Evolutionary conservation across 2,329 filamentous ascomycete genomes (phyloP).

Genomic region (Aureobasidium musti): DNA sequence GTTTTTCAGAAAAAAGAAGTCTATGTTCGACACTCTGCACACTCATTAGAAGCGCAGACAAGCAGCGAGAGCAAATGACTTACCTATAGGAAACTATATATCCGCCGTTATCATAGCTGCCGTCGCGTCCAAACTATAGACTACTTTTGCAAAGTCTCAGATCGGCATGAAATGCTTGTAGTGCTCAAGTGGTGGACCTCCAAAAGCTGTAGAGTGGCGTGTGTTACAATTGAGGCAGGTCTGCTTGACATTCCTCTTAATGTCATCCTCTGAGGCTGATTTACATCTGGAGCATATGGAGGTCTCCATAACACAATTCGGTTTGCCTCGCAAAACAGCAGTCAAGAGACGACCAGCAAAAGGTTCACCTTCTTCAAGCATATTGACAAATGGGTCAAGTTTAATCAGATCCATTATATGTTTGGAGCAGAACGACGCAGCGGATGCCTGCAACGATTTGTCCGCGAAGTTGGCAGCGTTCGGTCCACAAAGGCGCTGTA

Average conservation of each 20-base stretch:
- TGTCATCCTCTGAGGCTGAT: neutral
- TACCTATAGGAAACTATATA: neutral
- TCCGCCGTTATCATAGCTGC: too few species aligned
- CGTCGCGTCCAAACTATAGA: too few species aligned
- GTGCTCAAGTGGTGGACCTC: too few species aligned
- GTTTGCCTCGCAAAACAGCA: neutral
- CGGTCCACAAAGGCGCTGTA: neutral
- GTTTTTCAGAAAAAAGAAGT: neutral
- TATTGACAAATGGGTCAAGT: neutral
- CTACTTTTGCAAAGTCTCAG: too few species aligned
- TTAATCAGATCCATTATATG: neutral
- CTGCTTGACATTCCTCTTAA: neutral
- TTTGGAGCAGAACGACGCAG: neutral
- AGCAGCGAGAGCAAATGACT: neutral
- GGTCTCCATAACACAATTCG: neutral
- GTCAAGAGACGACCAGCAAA: neutral
- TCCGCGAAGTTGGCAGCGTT: neutral
- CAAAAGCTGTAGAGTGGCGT: too few species aligned
- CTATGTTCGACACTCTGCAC: neutral
- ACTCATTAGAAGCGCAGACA: neutral
- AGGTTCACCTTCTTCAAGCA: constrained; percentile 9
- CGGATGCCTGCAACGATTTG: neutral
- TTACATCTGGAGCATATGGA: neutral
- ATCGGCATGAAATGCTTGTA: too few species aligned
- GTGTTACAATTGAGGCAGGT: neutral